Percentiles rank a stretch among this genome's conserved stretches.
phyloP scores from a whole-genome alignment of 495 filamentous ascomycete genomes.

The Penicillium bialowiezense region DNA sequence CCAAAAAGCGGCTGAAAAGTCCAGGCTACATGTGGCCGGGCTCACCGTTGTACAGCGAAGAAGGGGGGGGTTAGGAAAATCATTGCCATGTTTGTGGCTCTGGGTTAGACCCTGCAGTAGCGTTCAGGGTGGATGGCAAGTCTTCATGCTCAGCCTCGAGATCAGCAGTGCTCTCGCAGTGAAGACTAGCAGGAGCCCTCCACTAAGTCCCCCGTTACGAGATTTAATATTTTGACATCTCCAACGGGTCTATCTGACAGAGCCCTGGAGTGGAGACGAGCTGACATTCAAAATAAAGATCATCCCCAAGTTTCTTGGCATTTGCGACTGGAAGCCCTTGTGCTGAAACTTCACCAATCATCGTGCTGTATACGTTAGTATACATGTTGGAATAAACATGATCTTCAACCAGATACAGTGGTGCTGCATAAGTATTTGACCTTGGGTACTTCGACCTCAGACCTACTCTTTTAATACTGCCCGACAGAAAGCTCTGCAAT shows the following conservation, averaged over 20 bases:
- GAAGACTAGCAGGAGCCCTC: neutral
- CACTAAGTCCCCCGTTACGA: neutral
- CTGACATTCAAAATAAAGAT: neutral
- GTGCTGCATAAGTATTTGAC: too few relatives aligned
- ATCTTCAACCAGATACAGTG: too few relatives aligned
- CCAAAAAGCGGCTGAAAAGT: neutral
- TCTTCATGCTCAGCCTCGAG: neutral
- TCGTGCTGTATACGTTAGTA: neutral
- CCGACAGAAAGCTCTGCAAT: too few relatives aligned
- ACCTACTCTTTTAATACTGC: too few relatives aligned
- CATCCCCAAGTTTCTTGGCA: neutral
- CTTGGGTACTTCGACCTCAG: too few relatives aligned
- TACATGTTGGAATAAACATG: too few relatives aligned
- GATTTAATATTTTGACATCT: neutral
- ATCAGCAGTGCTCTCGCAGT: neutral
- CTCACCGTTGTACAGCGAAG: neutral
- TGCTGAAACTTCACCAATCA: neutral
- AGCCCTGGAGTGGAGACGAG: neutral
- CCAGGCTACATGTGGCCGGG: neutral
- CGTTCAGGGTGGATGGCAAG: neutral
- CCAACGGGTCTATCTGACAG: neutral
- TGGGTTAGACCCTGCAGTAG: constrained; percentile 1
- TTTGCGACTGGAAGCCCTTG: neutral
- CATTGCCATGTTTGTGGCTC: neutral
- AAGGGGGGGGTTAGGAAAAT: neutral